Percentiles rank a stretch among this genome's conserved stretches.
phyloP scores from a whole-genome alignment of 169 alveolate species.

The Theileria parva region DNA sequence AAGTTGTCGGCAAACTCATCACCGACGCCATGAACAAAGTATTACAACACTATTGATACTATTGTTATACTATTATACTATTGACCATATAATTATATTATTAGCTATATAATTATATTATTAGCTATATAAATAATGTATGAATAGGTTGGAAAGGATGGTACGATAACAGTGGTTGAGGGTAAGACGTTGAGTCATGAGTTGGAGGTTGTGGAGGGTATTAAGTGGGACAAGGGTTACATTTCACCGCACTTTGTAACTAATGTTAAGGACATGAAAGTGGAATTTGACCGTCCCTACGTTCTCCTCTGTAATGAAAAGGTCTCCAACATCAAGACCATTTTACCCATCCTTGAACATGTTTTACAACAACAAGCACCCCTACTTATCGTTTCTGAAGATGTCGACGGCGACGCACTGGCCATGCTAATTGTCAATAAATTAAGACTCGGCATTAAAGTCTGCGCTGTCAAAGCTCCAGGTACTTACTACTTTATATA shows the following conservation, averaged over 20 bases:
- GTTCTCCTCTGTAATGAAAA: conserved; percentile 94
- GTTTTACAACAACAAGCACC: conserved; percentile 91
- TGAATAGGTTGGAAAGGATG: conserved; percentile 96
- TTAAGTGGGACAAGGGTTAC: conserved; percentile 97
- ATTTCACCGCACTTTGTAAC: conserved; percentile 98
- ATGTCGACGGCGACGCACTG: conserved; percentile 98
- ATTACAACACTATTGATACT: too few species aligned
- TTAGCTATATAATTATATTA: conserved; percentile 24
- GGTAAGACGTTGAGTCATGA: conserved; percentile 97
- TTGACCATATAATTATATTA: conserved; percentile 87
- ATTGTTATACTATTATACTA: conserved; percentile 81
- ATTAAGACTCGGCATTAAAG: conserved; percentile 96
- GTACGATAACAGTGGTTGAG: conserved; percentile 97
- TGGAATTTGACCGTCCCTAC: conserved; percentile 94
- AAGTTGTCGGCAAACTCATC: conserved; percentile 92
- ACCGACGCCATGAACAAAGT: conserved; percentile 94
- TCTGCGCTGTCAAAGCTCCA: conserved; percentile 97
- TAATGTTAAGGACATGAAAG: conserved; percentile 92
- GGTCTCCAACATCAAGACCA: conserved; percentile 88
- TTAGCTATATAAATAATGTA: background rate
- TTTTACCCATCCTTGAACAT: conserved; percentile 94
- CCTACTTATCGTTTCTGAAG: conserved; percentile 96
- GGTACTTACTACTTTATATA: conserved; percentile 23
- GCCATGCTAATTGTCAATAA: conserved; percentile 97
- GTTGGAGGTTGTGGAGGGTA: conserved; percentile 98